These are phyloP conservation scores for Massarina eburnea DNA, from an alignment of 2,329 filamentous ascomycete species.

Conservation along the genomic window DNA sequence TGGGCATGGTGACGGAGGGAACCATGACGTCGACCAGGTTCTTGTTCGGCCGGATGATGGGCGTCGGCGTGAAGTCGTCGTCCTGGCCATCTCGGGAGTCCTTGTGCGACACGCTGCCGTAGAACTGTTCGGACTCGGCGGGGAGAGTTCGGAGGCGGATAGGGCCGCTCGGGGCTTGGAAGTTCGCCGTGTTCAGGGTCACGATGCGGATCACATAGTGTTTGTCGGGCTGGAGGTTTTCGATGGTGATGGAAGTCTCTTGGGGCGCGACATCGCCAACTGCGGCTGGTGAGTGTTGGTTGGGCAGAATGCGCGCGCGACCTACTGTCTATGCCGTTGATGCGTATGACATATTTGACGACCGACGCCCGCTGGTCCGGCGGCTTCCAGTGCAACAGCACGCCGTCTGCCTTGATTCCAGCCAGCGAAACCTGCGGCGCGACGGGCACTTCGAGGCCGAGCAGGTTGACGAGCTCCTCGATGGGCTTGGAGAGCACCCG, in stretches of 20 bases:
- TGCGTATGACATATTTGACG: slow-evolving; percentile 85
- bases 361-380: slow-evolving; percentile 68
- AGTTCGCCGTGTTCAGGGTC: slow-evolving; percentile 87
- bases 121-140: slow-evolving; percentile 47
- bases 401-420: slow-evolving; percentile 82
- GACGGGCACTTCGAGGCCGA: slow-evolving; percentile 91
- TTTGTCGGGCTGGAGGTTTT: slow-evolving; percentile 79
- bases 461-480: slow-evolving; percentile 83
- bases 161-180: slow-evolving; percentile 83
- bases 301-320: slow-evolving; percentile 1
- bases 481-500: slow-evolving; percentile 90
- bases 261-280: slow-evolving; percentile 81
- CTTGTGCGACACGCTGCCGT: slow-evolving; percentile 54
- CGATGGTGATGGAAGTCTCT: slow-evolving; percentile 89
- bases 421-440: slow-evolving; percentile 87
- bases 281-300: slow-evolving; percentile 39
- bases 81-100: slow-evolving; percentile 40
- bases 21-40: slow-evolving; percentile 61
- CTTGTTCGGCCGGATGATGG: slow-evolving; percentile 56
- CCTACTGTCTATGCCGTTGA: slow-evolving; percentile 89
- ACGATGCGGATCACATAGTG: slow-evolving; percentile 95
- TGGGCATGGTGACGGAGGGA: slow-evolving; percentile 61
- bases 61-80: slow-evolving; percentile 53
- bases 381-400: slow-evolving; percentile 87
- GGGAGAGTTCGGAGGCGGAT: slow-evolving; percentile 75